A percentile compares a stretch with the other conserved stretches of the same genome.
Conservation (phyloP, 208 protist species). For the Angomonas deanei region DNA sequence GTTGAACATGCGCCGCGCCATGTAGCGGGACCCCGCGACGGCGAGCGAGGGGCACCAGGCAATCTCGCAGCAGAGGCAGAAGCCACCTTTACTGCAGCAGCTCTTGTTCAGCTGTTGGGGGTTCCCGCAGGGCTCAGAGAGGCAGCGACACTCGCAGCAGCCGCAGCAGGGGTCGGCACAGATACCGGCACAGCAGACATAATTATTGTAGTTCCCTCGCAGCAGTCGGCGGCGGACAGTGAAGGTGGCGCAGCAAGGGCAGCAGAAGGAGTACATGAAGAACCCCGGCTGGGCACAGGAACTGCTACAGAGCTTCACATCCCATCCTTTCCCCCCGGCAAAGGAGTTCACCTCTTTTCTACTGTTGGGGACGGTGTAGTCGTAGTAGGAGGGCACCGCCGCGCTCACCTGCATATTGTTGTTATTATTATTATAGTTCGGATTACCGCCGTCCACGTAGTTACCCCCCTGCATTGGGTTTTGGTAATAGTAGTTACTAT, state of each 20-base stretch:
- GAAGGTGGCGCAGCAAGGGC: background rate
- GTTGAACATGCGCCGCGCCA: background rate
- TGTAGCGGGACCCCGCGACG: background rate
- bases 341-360: background rate
- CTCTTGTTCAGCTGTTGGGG: background rate
- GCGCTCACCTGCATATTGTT: background rate
- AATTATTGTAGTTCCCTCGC: background rate
- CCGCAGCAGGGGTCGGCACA: background rate
- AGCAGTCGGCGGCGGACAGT: background rate
- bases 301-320: background rate
- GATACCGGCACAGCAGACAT: background rate
- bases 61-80: background rate
- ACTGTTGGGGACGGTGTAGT: background rate
- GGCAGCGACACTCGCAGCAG: background rate
- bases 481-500: background rate
- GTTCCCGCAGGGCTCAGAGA: background rate
- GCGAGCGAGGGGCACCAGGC: background rate
- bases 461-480: no score
- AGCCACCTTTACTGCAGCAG: background rate
- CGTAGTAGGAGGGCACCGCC: background rate
- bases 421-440: background rate
- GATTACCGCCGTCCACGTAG: background rate
- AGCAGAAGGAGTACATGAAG: background rate
- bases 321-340: background rate
- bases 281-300: background rate